phyloP scores from a whole-genome alignment of 2,329 filamentous ascomycete species.

The Polytolypa hystricis region DNA sequence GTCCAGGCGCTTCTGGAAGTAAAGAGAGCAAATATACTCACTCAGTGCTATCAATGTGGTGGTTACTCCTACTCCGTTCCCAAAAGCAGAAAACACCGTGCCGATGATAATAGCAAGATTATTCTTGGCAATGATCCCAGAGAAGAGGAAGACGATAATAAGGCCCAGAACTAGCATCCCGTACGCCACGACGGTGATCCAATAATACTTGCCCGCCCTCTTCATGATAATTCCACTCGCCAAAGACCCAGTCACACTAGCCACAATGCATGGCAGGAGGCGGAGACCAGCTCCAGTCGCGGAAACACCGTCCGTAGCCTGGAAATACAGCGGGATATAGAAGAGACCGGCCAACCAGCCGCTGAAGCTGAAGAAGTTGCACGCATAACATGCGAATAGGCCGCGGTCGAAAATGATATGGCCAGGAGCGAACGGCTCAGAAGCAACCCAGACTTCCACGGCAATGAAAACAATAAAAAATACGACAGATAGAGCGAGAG shows the following conservation, averaged over 20 bases:
- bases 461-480: conserved; percentile 57
- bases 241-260: conserved; percentile 53
- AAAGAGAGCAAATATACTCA: too few relatives aligned
- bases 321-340: conserved; percentile 68
- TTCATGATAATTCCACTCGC: conserved; percentile 57
- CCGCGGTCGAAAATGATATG: conserved; percentile 59
- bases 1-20: too few relatives aligned
- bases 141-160: conserved; percentile 46
- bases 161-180: conserved; percentile 42
- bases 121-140: conserved; percentile 42
- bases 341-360: conserved; percentile 53
- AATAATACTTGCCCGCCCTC: conserved; percentile 60
- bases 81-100: conserved; percentile 43
- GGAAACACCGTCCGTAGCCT: conserved; percentile 55
- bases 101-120: conserved; percentile 46
- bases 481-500: conserved; percentile 44
- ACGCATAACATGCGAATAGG: conserved; percentile 56
- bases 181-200: conserved; percentile 52
- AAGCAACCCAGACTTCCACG: conserved; percentile 56
- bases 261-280: conserved; percentile 55
- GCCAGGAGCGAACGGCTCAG: conserved; percentile 63
- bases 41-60: conserved; percentile 59
- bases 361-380: conserved; percentile 61
- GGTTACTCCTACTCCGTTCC: conserved; percentile 53
- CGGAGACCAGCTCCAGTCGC: conserved; percentile 54